Percentiles rank a stretch among this genome's conserved stretches.
These are phyloP conservation scores for Nemania diffusa DNA, from an alignment of 2,329 filamentous ascomycete species.

Conservation along the genomic window DNA sequence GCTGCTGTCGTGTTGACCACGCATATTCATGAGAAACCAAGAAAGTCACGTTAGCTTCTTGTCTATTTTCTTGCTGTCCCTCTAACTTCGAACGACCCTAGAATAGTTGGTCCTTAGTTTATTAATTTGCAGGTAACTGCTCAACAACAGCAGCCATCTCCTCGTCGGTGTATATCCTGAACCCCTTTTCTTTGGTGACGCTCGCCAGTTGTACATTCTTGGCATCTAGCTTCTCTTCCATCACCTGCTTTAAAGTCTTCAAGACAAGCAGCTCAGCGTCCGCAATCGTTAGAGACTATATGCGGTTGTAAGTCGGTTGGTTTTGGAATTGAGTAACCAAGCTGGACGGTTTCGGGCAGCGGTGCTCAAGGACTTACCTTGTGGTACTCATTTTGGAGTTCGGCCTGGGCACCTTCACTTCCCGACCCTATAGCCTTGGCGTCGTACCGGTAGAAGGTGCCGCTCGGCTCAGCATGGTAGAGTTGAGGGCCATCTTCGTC, in stretches of 20 bases:
- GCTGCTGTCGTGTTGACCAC: conserved; percentile 12
- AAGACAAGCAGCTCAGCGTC: conserved; percentile 96
- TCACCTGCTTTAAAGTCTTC: conserved; percentile 99
- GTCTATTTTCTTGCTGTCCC: conserved; percentile 31
- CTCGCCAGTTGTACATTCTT: conserved; percentile 99
- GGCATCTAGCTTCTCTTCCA: conserved; percentile 99
- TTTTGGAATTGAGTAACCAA: not conserved
- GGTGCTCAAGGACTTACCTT: conserved; percentile 63
- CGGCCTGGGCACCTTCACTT: conserved; percentile 95
- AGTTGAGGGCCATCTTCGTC: conserved; percentile 97
- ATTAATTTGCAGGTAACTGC: conserved; percentile 75
- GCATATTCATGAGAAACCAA: conserved; percentile 24
- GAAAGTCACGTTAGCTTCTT: conserved; percentile 19
- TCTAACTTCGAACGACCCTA: conserved; percentile 20
- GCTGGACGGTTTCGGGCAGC: not conserved
- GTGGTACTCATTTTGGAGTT: conserved; percentile 98
- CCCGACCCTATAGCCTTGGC: conserved; percentile 98
- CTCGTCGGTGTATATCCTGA: conserved; percentile 97
- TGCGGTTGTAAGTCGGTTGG: conserved; percentile 5
- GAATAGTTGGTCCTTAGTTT: conserved; percentile 14
- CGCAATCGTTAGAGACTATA: conserved; percentile 82
- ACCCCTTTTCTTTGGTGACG: conserved; percentile 96
- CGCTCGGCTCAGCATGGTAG: conserved; percentile 97
- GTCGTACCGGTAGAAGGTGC: conserved; percentile 98
- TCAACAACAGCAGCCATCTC: conserved; percentile 96